Evolutionary conservation across 78 protist genomes (phyloP), one percentile per base, ranked within the genome.

Genomic region (Isochrysis galbana): DNA sequence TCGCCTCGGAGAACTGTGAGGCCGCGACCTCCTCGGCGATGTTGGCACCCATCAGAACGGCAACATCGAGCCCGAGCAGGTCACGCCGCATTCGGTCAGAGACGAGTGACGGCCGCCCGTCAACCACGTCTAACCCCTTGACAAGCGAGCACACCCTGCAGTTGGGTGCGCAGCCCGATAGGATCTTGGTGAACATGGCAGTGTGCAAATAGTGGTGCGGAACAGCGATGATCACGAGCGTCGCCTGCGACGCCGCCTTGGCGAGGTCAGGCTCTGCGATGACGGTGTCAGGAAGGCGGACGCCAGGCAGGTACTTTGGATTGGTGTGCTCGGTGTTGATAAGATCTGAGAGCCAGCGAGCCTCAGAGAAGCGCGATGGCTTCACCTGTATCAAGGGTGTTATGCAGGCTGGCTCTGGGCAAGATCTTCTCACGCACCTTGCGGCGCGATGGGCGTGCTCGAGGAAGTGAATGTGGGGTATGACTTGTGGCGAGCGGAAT

Each of bases 11-110:
- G 42, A 96, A 95, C 48, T 69, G 3, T 11, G 39, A 96, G 34
- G 3, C 41, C 29, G 94, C 95, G 22, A 95, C 94, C 91, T 96
- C 97, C 74, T n/a, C 2, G 5, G 97, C 97, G 19, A 96, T 78
- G 93, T 96, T 96, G 36, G 97, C 97, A 34, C 97, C 97, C 93
- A 90, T 90, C 87, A 96, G 93, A 26, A 93, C 96, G 51, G 61
- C 1, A 10, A 61, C 74, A 11, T 61, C 74, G n/a, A 61, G 10
- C 5, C 74, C 74, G n/a, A 23, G 74, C 74, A 61, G 74, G 36
- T 90, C 93, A 21, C 38, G 0, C n/a, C 36, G n/a, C 72, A 95
- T 80, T 55, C 91, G n/a, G 39, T 89, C 83, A 1, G 96, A 90
- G 88, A 95, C 38, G 25, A 95, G 94, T 19, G 1, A 21, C 14